A percentile compares a stretch with the other conserved stretches of the same genome.
Evolutionary conservation across 2,329 filamentous ascomycete species (phyloP).

Genomic region (Hirsutella minnesotensis): DNA sequence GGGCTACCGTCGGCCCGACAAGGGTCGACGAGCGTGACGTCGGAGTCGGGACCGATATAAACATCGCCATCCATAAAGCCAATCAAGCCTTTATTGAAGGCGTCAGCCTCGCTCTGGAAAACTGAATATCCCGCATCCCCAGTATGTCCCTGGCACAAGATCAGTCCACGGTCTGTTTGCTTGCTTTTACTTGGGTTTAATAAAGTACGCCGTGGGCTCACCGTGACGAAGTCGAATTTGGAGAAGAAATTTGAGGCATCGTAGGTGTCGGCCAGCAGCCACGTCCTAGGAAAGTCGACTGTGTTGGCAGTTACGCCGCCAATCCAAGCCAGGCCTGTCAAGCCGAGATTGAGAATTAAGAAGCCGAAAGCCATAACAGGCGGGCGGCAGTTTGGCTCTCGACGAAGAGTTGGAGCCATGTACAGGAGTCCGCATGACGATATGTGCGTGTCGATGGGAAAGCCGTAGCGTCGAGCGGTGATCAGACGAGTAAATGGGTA

Average conservation of each 20-base stretch:
- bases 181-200: neutral
- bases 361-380: neutral
- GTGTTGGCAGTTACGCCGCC: slow-evolving; percentile 6
- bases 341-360: slow-evolving; percentile 22
- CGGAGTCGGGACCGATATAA: slow-evolving; percentile 27
- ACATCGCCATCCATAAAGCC: slow-evolving; percentile 19
- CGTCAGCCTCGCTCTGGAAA: slow-evolving; percentile 29
- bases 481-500: neutral
- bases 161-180: slow-evolving; percentile 8
- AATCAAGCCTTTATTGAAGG: slow-evolving; percentile 22
- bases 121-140: slow-evolving; percentile 54
- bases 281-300: slow-evolving; percentile 18
- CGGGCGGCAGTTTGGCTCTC: neutral
- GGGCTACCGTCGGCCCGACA: slow-evolving; percentile 7
- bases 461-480: neutral
- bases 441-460: neutral
- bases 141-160: slow-evolving; percentile 25
- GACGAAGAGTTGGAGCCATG: neutral
- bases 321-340: slow-evolving; percentile 23
- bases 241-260: slow-evolving; percentile 32
- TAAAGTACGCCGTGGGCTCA: slow-evolving; percentile 10
- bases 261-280: slow-evolving; percentile 29
- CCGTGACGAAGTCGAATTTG: slow-evolving; percentile 32
- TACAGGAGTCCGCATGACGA: neutral
- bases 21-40: slow-evolving; percentile 9